Conservation (phyloP, 1,284 basidiomycete species). For the Flammula alnicola region DNA sequence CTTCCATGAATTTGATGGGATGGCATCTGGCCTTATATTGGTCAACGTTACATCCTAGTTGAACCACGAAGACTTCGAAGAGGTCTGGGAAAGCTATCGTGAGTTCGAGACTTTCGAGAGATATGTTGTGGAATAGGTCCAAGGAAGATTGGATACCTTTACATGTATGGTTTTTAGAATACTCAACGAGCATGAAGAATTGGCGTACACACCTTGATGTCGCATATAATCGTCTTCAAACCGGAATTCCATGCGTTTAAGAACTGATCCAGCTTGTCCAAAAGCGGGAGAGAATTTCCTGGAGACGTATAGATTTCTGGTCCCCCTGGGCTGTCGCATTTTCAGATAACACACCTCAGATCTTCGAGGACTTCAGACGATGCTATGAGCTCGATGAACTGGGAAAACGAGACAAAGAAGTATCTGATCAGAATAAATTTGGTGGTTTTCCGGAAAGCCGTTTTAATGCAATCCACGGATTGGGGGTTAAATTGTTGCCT, state of each 20-base stretch:
- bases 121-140: slow-evolving; percentile 3
- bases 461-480: too few relatives aligned
- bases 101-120: not conserved
- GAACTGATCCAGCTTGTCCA: not conserved
- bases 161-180: too few relatives aligned
- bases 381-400: not conserved
- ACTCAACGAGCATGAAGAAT: too few relatives aligned
- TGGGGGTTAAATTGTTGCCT: slow-evolving; percentile 1
- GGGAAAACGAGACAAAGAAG: not conserved
- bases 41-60: too few relatives aligned
- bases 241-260: not conserved
- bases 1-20: too few relatives aligned
- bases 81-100: not conserved
- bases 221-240: too few relatives aligned
- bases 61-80: too few relatives aligned
- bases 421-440: not conserved
- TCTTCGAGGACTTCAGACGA: slow-evolving; percentile 1
- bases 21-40: too few relatives aligned
- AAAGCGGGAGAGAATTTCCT: not conserved
- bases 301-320: not conserved
- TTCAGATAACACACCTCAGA: not conserved
- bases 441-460: not conserved
- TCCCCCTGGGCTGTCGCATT: too few relatives aligned
- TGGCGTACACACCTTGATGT: too few relatives aligned
- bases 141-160: slow-evolving; percentile 2